Evolutionary conservation across 108 stramenopile genomes (phyloP).

Genomic region (Aureococcus anophagefferens): DNA sequence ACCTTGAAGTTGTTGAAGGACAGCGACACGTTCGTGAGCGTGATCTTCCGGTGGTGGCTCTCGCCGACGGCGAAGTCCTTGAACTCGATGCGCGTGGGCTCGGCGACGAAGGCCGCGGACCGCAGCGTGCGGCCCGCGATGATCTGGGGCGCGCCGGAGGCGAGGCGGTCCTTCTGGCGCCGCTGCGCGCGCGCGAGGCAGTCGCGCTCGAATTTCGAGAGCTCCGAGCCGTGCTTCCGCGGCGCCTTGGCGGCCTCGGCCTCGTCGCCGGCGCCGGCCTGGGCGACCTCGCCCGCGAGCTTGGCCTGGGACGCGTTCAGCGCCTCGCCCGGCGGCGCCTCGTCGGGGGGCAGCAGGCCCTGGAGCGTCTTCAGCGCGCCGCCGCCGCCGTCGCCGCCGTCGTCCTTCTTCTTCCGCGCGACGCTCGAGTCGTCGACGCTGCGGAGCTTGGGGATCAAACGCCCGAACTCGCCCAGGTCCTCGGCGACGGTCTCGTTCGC

Average conservation of each 20-base stretch:
- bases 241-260: slow-evolving; percentile 1
- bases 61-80: slow-evolving; percentile 42
- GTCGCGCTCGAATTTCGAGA: slow-evolving; percentile 26
- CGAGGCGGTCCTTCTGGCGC: slow-evolving; percentile 24
- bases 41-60: slow-evolving; percentile 22
- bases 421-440: slow-evolving; percentile 1
- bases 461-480: slow-evolving; percentile 4
- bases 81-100: slow-evolving; percentile 13
- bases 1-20: slow-evolving; percentile 52
- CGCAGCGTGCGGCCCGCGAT: slow-evolving; percentile 37
- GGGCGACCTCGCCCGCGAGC: not conserved
- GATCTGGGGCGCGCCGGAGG: slow-evolving; percentile 23
- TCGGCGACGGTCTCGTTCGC: not conserved
- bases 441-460: slow-evolving; percentile 6
- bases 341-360: too few relatives aligned
- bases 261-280: slow-evolving; percentile 7
- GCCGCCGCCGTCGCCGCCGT: not conserved
- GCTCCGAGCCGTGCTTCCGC: too few relatives aligned
- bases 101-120: not conserved
- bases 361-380: too few relatives aligned
- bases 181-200: slow-evolving; percentile 24
- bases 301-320: too few relatives aligned
- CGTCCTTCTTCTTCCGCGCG: not conserved
- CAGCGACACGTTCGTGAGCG: slow-evolving; percentile 41
- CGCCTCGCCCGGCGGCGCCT: too few relatives aligned